phyloP scores from a whole-genome alignment of 2,329 filamentous ascomycete species.

The Cadophora sp. region DNA sequence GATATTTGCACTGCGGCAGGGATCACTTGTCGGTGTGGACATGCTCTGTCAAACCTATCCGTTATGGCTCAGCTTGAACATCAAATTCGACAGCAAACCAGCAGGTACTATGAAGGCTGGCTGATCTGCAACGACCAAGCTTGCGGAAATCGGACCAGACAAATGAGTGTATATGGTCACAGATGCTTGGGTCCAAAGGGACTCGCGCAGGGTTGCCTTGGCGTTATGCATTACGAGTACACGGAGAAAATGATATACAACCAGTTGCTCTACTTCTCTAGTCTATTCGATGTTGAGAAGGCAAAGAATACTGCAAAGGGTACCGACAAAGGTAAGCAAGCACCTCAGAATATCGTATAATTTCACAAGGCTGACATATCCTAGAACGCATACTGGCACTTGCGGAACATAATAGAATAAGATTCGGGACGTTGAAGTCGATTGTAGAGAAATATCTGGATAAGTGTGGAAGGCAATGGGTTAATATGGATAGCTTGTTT shows the following conservation, averaged over 20 bases:
- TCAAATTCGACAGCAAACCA: conserved; percentile 78
- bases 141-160: conserved; percentile 85
- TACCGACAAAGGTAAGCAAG: conserved; percentile 51
- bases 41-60: conserved; percentile 70
- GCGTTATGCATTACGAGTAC: conserved; percentile 88
- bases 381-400: conserved; percentile 65
- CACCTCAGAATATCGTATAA: neutral
- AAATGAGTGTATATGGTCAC: conserved; percentile 91
- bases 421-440: conserved; percentile 78
- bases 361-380: conserved; percentile 3
- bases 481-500: conserved; percentile 91
- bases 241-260: conserved; percentile 92
- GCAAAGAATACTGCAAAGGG: conserved; percentile 61
- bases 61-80: conserved; percentile 87
- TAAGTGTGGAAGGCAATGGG: conserved; percentile 91
- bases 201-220: conserved; percentile 82
- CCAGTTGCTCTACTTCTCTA: conserved; percentile 86
- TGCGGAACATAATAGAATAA: conserved; percentile 80
- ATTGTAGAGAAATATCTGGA: conserved; percentile 85
- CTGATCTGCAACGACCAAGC: conserved; percentile 88
- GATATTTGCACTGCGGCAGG: conserved; percentile 75
- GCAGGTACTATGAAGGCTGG: conserved; percentile 91
- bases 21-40: conserved; percentile 75
- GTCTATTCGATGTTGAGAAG: conserved; percentile 89
- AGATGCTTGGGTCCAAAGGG: conserved; percentile 88